Evolutionary conservation across 1,284 basidiomycete genomes (phyloP), one percentile per base, ranked within the genome.

Genomic region (Fomitopsis schrenkii): DNA sequence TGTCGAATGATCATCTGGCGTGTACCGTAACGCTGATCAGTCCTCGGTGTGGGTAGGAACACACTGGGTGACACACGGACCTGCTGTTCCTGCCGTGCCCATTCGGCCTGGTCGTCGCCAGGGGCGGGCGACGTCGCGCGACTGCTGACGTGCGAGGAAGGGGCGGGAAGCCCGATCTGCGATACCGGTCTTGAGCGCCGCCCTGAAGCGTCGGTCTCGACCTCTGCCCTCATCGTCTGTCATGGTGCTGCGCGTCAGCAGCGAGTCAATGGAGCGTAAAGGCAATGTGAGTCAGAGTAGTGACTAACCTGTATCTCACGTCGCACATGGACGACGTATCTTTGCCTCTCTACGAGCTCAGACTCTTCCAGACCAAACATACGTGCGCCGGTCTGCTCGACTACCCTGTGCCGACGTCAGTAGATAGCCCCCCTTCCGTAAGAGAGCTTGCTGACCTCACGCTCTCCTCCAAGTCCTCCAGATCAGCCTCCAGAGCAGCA

Each of bases 391-490:
- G 86, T 88, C 26, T 87, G 84, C 66, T 95, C 93, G 5, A 92
- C 91, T 59, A 90, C 88, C 73, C 88, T 93, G 67, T 5, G 59
- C 14, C 36, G n/a, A 17, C 22, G 30, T 59, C 44, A 42, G 38
- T 28, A 58, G 58, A 33, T 7, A 48, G 44, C 30, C 8, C 30
- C 22, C 8, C 2, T 17, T 48, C 12, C 8, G 8, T 19, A 17
- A 5, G 46, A 28, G n/a, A 6, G 36, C 45, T 3, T 19, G 73
- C 83, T 64, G 73, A 91, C 83, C 85, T 87, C 33, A 97, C 93
- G 67, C 92, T 94, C 70, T 94, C 93, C 58, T 95, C 94, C 22
- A 97, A 75, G 70, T 94, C 94, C 63, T 94, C 91, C 33, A 95
- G 72, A 75, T 97, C 94, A 0, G 90, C 87, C 70, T 94, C 91